Percentiles rank a stretch among this genome's conserved stretches.
Conservation (phyloP, 2,329 filamentous ascomycete genomes). For the Penicillium sp. region DNA sequence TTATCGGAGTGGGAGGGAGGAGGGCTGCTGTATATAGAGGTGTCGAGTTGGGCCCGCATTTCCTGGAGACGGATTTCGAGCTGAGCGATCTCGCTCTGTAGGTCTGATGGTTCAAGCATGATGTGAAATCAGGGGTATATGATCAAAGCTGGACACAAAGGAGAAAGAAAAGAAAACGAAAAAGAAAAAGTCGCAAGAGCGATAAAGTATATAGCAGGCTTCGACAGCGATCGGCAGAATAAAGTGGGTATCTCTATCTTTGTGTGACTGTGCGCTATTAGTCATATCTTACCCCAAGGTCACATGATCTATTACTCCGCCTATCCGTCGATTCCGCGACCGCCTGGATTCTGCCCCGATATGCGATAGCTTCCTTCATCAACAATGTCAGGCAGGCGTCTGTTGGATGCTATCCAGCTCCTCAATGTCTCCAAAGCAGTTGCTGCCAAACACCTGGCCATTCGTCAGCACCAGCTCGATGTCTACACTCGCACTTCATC, state of each 20-base stretch:
- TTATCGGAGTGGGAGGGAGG: constrained; percentile 15
- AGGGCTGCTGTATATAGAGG: constrained; percentile 15
- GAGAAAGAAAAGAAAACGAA: constrained; percentile 5
- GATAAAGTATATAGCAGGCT: constrained; percentile 7
- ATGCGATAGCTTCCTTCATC: constrained; percentile 17
- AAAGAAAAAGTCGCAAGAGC: constrained; percentile 4
- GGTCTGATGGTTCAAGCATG: constrained; percentile 18
- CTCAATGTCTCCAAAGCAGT: constrained; percentile 66
- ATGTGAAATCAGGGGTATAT: constrained; percentile 10
- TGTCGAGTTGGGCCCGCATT: constrained; percentile 42
- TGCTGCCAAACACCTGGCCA: constrained; percentile 57
- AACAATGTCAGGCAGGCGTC: constrained; percentile 56
- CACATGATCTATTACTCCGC: constrained; percentile 12
- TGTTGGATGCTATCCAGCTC: constrained; percentile 67
- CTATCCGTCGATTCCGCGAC: background rate
- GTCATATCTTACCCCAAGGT: background rate
- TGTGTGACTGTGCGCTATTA: constrained; percentile 6
- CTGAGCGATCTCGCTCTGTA: constrained; percentile 42
- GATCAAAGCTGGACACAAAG: background rate
- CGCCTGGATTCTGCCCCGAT: constrained; percentile 12
- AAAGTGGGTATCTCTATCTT: constrained; percentile 19
- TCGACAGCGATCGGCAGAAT: constrained; percentile 11
- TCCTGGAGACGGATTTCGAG: constrained; percentile 47
- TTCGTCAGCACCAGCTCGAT: constrained; percentile 59
- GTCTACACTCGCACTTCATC: constrained; percentile 61